Conservation (phyloP, 1,284 basidiomycete genomes). For the Cutaneotrichosporon cyanovorans region DNA sequence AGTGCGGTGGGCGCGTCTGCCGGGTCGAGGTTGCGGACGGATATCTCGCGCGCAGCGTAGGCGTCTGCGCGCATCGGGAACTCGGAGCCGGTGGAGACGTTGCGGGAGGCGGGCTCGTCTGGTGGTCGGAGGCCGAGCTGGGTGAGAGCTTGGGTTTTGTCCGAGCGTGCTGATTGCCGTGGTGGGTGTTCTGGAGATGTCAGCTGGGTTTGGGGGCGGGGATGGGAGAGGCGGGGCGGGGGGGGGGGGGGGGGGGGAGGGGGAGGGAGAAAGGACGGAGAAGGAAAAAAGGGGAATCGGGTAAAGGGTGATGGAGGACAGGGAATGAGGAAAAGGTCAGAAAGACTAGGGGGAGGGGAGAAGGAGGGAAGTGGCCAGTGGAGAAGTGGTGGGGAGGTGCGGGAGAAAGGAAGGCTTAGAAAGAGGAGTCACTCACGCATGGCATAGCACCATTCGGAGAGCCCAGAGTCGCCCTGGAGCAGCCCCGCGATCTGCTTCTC, state of each 20-base stretch:
- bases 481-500: conserved; percentile 78
- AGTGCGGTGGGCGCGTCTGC: conserved; percentile 34
- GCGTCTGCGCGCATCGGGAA: conserved; percentile 43
- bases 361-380: no score
- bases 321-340: no score
- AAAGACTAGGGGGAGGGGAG: no score
- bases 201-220: no score
- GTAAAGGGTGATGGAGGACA: no score
- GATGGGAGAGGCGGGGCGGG: no score
- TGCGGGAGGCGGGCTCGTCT: conserved; percentile 16
- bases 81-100: conserved; percentile 38
- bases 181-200: conserved; percentile 5
- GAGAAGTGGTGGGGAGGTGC: no score
- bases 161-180: background rate
- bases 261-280: no score
- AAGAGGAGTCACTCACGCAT: conserved; percentile 50
- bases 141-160: conserved; percentile 1
- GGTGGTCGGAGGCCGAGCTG: conserved; percentile 5
- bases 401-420: no score
- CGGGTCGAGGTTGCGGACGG: conserved; percentile 34
- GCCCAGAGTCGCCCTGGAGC: conserved; percentile 64
- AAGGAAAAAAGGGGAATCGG: no score
- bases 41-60: conserved; percentile 40
- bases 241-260: no score
- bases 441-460: conserved; percentile 64